A percentile compares a stretch with the other conserved stretches of the same genome.
phyloP scores from a whole-genome alignment of 805 yeast genomes.

The Pichia paraexigua region DNA sequence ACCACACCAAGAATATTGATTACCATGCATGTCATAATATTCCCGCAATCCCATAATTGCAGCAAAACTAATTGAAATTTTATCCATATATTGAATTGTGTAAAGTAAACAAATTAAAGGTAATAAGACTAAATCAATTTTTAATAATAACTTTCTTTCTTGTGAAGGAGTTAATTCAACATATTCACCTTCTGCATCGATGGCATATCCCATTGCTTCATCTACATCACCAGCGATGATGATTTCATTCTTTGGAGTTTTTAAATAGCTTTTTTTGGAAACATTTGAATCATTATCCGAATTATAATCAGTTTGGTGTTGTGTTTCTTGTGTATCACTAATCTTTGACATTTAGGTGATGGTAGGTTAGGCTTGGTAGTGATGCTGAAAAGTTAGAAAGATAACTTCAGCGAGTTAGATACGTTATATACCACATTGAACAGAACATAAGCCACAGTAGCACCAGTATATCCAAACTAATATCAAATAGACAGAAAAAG shows the following conservation, averaged over 20 bases:
- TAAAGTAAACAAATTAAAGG: slow-evolving; percentile 25
- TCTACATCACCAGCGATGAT: not conserved
- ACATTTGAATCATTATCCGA: not conserved
- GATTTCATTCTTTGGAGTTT: not conserved
- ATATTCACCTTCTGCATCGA: not conserved
- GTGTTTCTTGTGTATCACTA: no score
- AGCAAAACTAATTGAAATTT: slow-evolving; percentile 35
- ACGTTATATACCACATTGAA: not conserved
- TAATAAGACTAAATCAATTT: slow-evolving; percentile 29
- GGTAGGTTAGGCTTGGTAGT: no score
- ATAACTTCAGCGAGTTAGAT: no score
- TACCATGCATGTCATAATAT: slow-evolving; percentile 36
- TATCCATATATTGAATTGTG: slow-evolving; percentile 32
- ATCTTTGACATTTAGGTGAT: not conserved
- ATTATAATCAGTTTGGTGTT: not conserved
- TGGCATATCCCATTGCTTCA: not conserved
- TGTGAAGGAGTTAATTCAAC: not conserved
- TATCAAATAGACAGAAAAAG: not conserved
- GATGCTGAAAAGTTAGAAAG: no score
- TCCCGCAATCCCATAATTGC: slow-evolving; percentile 37
- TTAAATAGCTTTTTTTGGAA: not conserved
- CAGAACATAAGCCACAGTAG: not conserved
- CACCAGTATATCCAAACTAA: not conserved
- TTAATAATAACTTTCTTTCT: slow-evolving; percentile 15
- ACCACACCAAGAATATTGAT: slow-evolving; percentile 40